Conservation (phyloP, 2,329 filamentous ascomycete genomes). For the Calonectria crousiana region DNA sequence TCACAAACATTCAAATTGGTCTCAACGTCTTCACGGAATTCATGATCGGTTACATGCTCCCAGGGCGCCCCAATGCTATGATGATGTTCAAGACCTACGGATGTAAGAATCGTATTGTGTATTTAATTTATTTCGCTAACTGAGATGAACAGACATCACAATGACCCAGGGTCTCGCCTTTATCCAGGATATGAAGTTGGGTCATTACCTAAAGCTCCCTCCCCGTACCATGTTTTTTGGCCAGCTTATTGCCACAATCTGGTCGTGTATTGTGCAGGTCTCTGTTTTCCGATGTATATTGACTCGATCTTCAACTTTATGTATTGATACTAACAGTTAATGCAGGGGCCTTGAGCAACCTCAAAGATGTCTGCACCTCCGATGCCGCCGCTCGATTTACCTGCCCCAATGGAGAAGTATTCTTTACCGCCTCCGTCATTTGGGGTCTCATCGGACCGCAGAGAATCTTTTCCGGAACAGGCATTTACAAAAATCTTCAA, state of each 20-base stretch:
- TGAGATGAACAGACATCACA: not conserved
- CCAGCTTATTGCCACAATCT: not conserved
- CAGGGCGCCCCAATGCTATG: not conserved
- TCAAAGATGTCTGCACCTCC: not conserved
- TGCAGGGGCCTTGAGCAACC: not conserved
- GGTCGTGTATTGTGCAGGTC: not conserved
- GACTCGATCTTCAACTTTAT: too few species aligned
- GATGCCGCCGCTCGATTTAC: not conserved
- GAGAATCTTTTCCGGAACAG: not conserved
- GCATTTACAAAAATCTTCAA: not conserved
- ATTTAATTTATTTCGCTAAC: not conserved
- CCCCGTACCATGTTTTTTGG: not conserved
- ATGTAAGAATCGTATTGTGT: not conserved
- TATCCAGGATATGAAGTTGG: not conserved
- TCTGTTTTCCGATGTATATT: not conserved
- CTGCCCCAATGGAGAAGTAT: not conserved
- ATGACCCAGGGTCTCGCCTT: not conserved
- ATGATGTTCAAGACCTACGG: conserved; percentile 12
- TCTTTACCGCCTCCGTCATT: conserved; percentile 2
- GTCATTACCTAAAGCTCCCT: not conserved
- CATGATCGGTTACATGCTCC: conserved; percentile 6
- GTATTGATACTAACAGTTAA: not conserved
- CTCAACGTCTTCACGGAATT: not conserved
- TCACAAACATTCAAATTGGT: conserved; percentile 3
- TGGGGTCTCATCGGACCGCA: not conserved